A percentile compares a stretch with the other conserved stretches of the same genome.
phyloP scores from a whole-genome alignment of 495 filamentous ascomycete genomes.

The Daldinia decipiens region DNA sequence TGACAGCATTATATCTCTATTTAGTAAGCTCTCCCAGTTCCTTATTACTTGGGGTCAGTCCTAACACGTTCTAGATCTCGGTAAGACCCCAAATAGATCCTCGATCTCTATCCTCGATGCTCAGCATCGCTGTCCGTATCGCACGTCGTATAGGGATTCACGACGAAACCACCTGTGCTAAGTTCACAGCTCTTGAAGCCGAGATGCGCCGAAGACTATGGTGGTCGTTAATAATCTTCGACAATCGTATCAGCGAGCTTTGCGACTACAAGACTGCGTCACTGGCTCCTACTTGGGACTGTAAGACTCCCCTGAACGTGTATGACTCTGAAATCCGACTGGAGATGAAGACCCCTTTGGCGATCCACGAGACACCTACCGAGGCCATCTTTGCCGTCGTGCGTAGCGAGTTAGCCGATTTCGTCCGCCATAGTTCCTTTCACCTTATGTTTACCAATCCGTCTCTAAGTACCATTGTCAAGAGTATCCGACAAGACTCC shows the following conservation, averaged over 20 bases:
- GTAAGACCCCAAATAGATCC: background rate
- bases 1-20: slow-evolving; percentile 1
- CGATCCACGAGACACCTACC: slow-evolving; percentile 1
- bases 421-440: background rate
- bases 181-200: background rate
- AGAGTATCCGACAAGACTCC: background rate
- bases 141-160: background rate
- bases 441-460: slow-evolving; percentile 1
- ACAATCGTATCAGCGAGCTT: slow-evolving; percentile 2
- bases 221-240: slow-evolving; percentile 1
- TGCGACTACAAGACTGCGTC: slow-evolving; percentile 1
- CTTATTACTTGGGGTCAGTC: too few species aligned
- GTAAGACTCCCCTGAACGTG: background rate
- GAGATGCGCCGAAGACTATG: slow-evolving; percentile 1
- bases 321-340: background rate
- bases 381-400: background rate
- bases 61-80: background rate
- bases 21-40: background rate
- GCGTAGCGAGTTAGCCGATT: background rate
- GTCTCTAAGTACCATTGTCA: background rate
- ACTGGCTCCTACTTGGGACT: background rate
- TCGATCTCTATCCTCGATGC: background rate
- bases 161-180: background rate
- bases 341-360: background rate
- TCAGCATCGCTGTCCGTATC: background rate